Percentiles rank a stretch among this genome's conserved stretches.
Evolutionary conservation across 2,329 filamentous ascomycete species (phyloP).

Genomic region (Fusarium kyushuense): DNA sequence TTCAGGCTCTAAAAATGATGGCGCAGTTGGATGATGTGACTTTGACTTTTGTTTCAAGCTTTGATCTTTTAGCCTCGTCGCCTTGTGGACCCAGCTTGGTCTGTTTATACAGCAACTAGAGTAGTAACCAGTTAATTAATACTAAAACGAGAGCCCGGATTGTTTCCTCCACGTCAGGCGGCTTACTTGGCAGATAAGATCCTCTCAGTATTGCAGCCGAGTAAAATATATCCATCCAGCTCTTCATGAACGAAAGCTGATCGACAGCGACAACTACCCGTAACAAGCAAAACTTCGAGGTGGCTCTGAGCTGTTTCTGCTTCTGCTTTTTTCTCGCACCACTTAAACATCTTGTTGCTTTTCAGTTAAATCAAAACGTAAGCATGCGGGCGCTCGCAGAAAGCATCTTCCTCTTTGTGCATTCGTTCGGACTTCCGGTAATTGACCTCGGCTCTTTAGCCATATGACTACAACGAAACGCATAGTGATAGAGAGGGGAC

Average conservation of each 20-base stretch:
- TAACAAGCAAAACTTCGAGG: not conserved
- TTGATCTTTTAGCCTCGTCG: slow-evolving; percentile 11
- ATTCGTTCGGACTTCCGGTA: not conserved
- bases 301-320: not conserved
- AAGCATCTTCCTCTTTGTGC: not conserved
- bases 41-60: slow-evolving; percentile 22
- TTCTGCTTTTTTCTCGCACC: not conserved
- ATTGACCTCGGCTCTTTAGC: not conserved
- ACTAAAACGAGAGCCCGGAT: slow-evolving; percentile 1
- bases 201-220: not conserved
- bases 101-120: not conserved
- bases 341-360: not conserved
- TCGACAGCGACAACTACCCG: not conserved
- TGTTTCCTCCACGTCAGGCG: slow-evolving; percentile 1
- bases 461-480: not conserved
- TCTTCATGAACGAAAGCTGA: not conserved
- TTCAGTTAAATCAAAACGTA: not conserved
- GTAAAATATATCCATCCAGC: not conserved
- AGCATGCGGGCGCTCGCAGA: not conserved
- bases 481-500: not conserved
- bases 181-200: not conserved
- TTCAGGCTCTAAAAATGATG: slow-evolving; percentile 8
- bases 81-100: not conserved
- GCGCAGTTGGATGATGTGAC: slow-evolving; percentile 7
- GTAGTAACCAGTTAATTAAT: not conserved